A percentile compares a stretch with the other conserved stretches of the same genome.
phyloP scores from a whole-genome alignment of 129 eudicot genomes.

The Arctium minus region DNA sequence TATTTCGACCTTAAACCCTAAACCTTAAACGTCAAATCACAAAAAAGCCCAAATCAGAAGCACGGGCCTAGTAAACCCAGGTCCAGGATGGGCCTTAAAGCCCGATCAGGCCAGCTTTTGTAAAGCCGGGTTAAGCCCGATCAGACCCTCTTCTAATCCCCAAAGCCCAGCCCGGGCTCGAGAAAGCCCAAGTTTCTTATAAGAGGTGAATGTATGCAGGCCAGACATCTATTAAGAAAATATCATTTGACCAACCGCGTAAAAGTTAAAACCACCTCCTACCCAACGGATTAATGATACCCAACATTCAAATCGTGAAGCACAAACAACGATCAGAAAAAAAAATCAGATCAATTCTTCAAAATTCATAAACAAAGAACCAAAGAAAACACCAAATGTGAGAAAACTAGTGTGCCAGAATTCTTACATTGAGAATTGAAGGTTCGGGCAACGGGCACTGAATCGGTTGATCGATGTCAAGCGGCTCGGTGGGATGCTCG shows the following conservation, averaged over 20 bases:
- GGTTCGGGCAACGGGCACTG: slow-evolving; percentile 96
- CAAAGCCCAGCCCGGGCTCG: too few relatives aligned
- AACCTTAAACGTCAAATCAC: neutral
- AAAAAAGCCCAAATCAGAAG: too few relatives aligned
- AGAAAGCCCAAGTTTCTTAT: too few relatives aligned
- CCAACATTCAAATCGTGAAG: neutral
- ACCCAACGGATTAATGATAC: neutral
- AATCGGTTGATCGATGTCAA: slow-evolving; percentile 79
- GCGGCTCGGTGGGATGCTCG: slow-evolving; percentile 81
- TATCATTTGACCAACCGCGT: neutral
- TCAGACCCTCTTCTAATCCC: too few relatives aligned
- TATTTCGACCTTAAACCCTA: too few relatives aligned
- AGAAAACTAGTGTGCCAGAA: neutral
- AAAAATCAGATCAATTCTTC: neutral
- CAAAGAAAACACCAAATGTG: neutral
- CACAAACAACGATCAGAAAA: neutral
- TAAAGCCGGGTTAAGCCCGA: too few relatives aligned
- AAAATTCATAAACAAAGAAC: neutral
- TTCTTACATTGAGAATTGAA: slow-evolving; percentile 86
- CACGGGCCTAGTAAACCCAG: too few relatives aligned
- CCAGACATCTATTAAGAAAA: neutral
- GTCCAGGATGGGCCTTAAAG: too few relatives aligned
- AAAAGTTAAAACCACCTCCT: neutral
- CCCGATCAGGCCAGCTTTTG: too few relatives aligned
- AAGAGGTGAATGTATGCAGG: neutral